Evolutionary conservation across 805 yeast species (phyloP), one percentile per base, ranked within the genome.

Genomic region (Starmerella bombi): DNA sequence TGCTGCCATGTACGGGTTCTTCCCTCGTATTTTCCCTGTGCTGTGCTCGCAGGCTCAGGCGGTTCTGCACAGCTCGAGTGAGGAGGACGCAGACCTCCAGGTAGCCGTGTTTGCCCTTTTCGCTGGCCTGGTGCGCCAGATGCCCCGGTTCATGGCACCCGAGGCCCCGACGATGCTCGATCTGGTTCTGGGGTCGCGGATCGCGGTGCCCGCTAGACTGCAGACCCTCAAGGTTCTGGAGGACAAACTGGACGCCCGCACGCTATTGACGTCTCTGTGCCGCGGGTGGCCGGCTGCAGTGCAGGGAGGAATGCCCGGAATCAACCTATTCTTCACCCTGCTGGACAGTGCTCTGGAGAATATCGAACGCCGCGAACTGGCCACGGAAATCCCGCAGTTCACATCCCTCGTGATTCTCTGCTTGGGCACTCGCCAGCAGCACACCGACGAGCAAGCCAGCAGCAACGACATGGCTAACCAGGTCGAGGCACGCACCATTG

Each of bases 1-100:
- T 39, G 86, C 93, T 16, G 81, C 84, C 55, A 69, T 78, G 47
- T 78, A 91, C 55, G 86, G 93, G 5, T 72, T 69, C 54, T 81
- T 85, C 67, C 83, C 96, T 25, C 78, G 77, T 59, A 77, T 86
- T 55, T 72, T 91, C 46, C 83, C 85, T 14, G 82, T 84, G 12
- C 65, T 81, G 9, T 66, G 84, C 40, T 62, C 64, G 21, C 68
- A 82, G 29, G 79, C 38, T 10, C 36, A 21, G 7, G 10, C 16
- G 9, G 32, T 35, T 9, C 35, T 20, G 6, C n/a, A 28, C 17
- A 38, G 19, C 21, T 37, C 81, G 62, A 65, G 69, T 22, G 49
- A 58, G 7, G 41, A 37, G 16, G 61, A 56, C 14, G 62, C 57
- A 25, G 58, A 74, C 43, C 56, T 84, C 27, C 91, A 84, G 56